These are phyloP conservation scores for Candida ipomoeae DNA, from an alignment of 805 yeast genomes.

Conservation along the genomic window DNA sequence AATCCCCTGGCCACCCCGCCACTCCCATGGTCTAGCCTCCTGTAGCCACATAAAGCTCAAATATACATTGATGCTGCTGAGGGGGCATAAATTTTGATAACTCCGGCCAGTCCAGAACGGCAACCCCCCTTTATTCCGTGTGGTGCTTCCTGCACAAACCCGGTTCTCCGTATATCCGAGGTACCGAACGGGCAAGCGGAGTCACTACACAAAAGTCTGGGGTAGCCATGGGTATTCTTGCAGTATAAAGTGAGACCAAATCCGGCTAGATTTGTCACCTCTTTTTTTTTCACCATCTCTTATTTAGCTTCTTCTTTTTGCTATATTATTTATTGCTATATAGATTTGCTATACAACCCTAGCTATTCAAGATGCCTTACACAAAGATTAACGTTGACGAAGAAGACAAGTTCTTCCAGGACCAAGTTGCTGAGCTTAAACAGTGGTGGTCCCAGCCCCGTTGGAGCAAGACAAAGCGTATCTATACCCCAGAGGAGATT, in stretches of 20 bases:
- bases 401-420: constrained; percentile 62
- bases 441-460: constrained; percentile 94
- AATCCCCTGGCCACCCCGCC: neutral
- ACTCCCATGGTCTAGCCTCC: neutral
- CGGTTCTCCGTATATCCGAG: constrained; percentile 13
- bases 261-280: neutral
- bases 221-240: constrained; percentile 6
- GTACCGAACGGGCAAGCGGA: constrained; percentile 6
- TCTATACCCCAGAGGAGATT: constrained; percentile 83
- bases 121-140: neutral
- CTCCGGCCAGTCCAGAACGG: too few species aligned
- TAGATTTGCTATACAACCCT: neutral
- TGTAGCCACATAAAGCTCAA: too few species aligned
- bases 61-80: too few species aligned
- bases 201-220: constrained; percentile 11
- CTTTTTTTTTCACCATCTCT: neutral
- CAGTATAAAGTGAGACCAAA: constrained; percentile 9
- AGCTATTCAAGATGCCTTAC: constrained; percentile 40
- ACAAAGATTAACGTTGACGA: constrained; percentile 53
- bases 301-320: neutral
- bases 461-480: constrained; percentile 84
- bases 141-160: constrained; percentile 8
- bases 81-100: too few species aligned
- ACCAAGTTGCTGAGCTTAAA: constrained; percentile 68
- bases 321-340: neutral